These are phyloP conservation scores for Trebouxia sp. DNA, from an alignment of 139 green algal genomes.

Conservation along the genomic window DNA sequence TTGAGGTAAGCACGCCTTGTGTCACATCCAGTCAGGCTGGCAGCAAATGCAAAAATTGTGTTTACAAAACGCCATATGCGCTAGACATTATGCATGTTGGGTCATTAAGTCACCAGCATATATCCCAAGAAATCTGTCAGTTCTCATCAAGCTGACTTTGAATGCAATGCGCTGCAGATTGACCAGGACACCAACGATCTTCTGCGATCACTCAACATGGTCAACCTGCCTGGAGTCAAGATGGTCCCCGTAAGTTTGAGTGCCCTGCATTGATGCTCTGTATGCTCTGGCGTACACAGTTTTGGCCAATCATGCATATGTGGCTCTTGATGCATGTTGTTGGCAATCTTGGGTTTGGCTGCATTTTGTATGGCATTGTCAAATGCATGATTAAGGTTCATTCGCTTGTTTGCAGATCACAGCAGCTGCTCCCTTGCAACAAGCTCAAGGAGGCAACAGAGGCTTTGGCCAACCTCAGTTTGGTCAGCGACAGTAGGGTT, in stretches of 20 bases:
- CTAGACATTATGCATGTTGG: too few species aligned
- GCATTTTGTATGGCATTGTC: too few species aligned
- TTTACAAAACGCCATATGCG: too few species aligned
- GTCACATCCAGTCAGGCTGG: neutral
- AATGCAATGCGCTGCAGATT: constrained; percentile 73
- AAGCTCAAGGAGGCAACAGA: constrained; percentile 1
- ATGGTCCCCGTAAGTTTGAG: constrained; percentile 6
- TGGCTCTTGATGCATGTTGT: too few species aligned
- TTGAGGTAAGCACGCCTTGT: constrained; percentile 90
- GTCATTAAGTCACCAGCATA: too few species aligned
- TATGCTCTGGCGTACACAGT: too few species aligned
- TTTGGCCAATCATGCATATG: too few species aligned
- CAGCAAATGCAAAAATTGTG: neutral
- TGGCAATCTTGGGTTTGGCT: too few species aligned
- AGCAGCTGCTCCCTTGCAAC: constrained; percentile 5
- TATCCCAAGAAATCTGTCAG: too few species aligned
- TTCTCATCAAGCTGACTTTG: too few species aligned
- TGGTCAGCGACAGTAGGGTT: constrained; percentile 2
- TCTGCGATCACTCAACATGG: constrained; percentile 93
- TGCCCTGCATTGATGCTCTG: neutral
- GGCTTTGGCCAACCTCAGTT: constrained; percentile 23
- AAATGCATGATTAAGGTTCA: too few species aligned
- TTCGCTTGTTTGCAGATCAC: constrained; percentile 23
- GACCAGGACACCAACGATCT: constrained; percentile 98
- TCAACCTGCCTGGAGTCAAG: constrained; percentile 79